Evolutionary conservation across 148 eudicot genomes (phyloP), one percentile per base, ranked within the genome.

Genomic region (Vaccinium myrtillus): DNA sequence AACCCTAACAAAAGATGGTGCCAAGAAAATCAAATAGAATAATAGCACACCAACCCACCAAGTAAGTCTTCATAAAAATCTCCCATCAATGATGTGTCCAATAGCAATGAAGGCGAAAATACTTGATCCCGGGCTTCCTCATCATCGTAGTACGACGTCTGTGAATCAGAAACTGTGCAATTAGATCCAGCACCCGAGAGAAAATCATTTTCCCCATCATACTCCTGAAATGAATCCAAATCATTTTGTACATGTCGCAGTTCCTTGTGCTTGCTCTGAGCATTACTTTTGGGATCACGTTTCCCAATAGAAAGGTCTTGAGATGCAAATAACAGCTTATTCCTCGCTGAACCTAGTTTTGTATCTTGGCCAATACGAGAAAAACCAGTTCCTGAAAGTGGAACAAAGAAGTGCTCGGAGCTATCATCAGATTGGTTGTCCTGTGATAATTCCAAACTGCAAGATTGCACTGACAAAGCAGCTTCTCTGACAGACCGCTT

Each of bases 401-500:
- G 98, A 77, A 93, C 92, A 89, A 97, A 97, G 92, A 87, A 97
- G 91, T 95, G 98, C 86, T 95, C 99, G n/a, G 96, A 94, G 83
- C 98, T 91, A 89, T 97, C 99, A 89, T 95, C 95, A 84, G 98
- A 95, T 77, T 85, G 94, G 88, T 91, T 94, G 76, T 97, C 99
- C 82, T 92, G 93, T 75, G 96, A 92, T 78, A 92, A 87, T 77
- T 91, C 98, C 70, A 81, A 87, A 81, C 90, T 91, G 89, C 91
- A 92, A 19, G 94, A 84, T 83, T 88, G 92, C 69, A 88, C 86
- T 46, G 93, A 88, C 87, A 97, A 88, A 77, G 99, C 99, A n/a
- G 98, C 98, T 91, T 97, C 99, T 90, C 99, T 92, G 85, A 97
- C 98, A 85, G 98, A 95, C 63, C 92, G 94, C 90, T 92, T 97